phyloP scores from a whole-genome alignment of 371 early-diverging fungal genomes.

The Mucor indicus region DNA sequence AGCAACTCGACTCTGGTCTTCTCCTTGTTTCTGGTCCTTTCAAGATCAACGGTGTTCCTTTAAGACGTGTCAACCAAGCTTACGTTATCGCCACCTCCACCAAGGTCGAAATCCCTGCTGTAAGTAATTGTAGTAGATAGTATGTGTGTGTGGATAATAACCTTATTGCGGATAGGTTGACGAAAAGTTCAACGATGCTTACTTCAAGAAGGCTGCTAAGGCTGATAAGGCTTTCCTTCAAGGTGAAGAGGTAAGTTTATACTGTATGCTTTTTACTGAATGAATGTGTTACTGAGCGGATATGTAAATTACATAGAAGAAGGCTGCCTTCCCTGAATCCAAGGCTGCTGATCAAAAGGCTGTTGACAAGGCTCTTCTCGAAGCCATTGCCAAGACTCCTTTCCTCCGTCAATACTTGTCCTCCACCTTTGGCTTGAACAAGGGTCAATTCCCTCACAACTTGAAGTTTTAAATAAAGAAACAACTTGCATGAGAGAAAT shows the following conservation, averaged over 20 bases:
- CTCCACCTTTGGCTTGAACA: conserved; percentile 83
- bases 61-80: conserved; percentile 97
- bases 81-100: conserved; percentile 98
- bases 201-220: conserved; percentile 81
- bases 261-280: not conserved
- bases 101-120: conserved; percentile 84
- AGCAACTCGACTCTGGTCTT: conserved; percentile 93
- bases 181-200: conserved; percentile 88
- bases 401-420: conserved; percentile 84
- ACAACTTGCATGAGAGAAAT: conserved; percentile 10
- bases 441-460: conserved; percentile 94
- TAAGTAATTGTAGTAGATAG: conserved; percentile 15
- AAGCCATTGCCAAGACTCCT: conserved; percentile 80
- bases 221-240: conserved; percentile 90
- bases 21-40: conserved; percentile 96
- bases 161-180: conserved; percentile 40
- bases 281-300: not conserved
- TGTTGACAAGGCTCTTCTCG: conserved; percentile 82
- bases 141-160: not conserved
- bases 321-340: conserved; percentile 65
- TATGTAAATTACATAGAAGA: conserved; percentile 35
- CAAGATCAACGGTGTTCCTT: conserved; percentile 97
- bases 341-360: conserved; percentile 85
- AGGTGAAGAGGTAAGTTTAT: conserved; percentile 53
- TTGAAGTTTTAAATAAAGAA: conserved; percentile 86